A percentile compares a stretch with the other conserved stretches of the same genome.
Evolutionary conservation across 352 stramenopile genomes (phyloP).

Genomic region (Halophytophthora polymorphica): DNA sequence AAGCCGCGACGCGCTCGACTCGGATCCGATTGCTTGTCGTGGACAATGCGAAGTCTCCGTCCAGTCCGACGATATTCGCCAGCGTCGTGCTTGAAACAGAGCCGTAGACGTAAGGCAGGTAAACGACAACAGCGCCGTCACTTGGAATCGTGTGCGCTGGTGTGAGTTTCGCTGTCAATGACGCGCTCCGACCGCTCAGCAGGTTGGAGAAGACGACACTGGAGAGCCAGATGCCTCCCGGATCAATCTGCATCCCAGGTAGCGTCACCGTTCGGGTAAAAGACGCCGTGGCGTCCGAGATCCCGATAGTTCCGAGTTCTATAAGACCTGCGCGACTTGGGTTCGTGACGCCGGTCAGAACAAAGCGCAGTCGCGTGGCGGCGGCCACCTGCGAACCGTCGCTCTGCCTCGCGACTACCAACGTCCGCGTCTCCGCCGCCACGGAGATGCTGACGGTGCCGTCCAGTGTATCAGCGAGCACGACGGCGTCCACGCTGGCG

Average conservation of each 20-base stretch:
- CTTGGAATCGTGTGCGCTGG: slow-evolving; percentile 30
- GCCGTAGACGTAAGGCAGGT: slow-evolving; percentile 51
- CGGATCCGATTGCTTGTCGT: slow-evolving; percentile 20
- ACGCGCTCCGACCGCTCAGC: slow-evolving; percentile 38
- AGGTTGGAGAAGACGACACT: slow-evolving; percentile 19
- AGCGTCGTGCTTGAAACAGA: slow-evolving; percentile 19
- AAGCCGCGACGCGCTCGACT: slow-evolving; percentile 17
- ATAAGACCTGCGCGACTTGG: slow-evolving; percentile 18
- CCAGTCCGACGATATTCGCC: slow-evolving; percentile 20
- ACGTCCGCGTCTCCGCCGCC: not conserved
- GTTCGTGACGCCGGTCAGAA: slow-evolving; percentile 26
- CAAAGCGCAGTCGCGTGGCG: slow-evolving; percentile 13
- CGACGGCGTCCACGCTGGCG: slow-evolving; percentile 15
- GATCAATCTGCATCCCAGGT: slow-evolving; percentile 26
- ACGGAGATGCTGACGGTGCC: slow-evolving; percentile 26
- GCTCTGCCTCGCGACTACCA: slow-evolving; percentile 27
- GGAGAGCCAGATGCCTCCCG: slow-evolving; percentile 28
- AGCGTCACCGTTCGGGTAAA: slow-evolving; percentile 13
- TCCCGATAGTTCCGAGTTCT: slow-evolving; percentile 24
- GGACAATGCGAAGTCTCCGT: slow-evolving; percentile 21
- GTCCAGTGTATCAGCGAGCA: slow-evolving; percentile 15
- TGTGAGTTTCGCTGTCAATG: slow-evolving; percentile 27
- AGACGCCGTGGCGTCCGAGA: slow-evolving; percentile 14
- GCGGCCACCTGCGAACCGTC: slow-evolving; percentile 12
- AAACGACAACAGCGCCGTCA: slow-evolving; percentile 38